Percentiles rank a stretch among this genome's conserved stretches.
Evolutionary conservation across 2,329 filamentous ascomycete species (phyloP).

Genomic region (Zasmidium cellare): DNA sequence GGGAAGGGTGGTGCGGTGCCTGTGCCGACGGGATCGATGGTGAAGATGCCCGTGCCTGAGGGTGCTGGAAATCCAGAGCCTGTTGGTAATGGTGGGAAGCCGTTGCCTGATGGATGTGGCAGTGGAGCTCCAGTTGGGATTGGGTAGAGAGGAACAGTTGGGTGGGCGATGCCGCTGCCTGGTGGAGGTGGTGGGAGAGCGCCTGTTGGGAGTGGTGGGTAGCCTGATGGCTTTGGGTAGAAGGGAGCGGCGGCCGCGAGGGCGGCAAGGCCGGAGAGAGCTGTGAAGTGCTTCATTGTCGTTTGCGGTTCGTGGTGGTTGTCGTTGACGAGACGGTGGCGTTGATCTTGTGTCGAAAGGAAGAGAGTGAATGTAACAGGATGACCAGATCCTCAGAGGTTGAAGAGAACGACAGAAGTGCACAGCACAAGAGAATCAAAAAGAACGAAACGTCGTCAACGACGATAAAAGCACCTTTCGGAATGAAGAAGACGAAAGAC

Average conservation of each 20-base stretch:
- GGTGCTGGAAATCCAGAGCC: background rate
- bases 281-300: constrained; percentile 6
- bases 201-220: background rate
- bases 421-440: constrained; percentile 1
- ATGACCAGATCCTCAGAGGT: constrained; percentile 3
- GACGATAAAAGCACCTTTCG: background rate
- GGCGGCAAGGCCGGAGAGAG: constrained; percentile 6
- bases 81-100: constrained; percentile 1
- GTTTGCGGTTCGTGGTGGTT: background rate
- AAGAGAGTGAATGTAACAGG: constrained; percentile 5
- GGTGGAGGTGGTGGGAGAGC: background rate
- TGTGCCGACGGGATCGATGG: background rate
- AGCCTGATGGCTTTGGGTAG: background rate
- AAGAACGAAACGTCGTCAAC: background rate
- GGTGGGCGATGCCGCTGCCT: background rate
- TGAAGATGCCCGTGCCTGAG: background rate
- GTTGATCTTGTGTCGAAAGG: background rate
- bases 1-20: background rate
- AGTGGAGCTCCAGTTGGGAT: background rate
- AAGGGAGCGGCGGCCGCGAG: constrained; percentile 8
- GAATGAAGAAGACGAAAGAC: background rate
- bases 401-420: background rate
- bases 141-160: background rate
- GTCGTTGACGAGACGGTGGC: background rate
- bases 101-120: background rate